Evolutionary conservation across 192 early-diverging fungal species (phyloP), one percentile per base, ranked within the genome.

Genomic region (Umbelopsis sp.): DNA sequence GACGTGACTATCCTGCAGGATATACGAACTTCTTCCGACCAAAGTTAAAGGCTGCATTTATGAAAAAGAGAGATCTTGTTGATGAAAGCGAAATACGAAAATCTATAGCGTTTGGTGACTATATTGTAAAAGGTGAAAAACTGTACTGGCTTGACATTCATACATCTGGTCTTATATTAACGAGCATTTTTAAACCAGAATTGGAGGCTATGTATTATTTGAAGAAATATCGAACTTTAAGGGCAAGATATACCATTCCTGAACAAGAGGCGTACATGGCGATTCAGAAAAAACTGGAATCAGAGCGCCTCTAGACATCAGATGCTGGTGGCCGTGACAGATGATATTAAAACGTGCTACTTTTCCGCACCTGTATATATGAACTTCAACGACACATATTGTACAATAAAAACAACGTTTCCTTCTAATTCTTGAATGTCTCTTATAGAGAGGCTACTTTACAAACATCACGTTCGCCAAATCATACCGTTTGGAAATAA

Each of bases 171-270:
- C 26, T 20, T 62, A n/a, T 32, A 26, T n/a, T 34, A 12, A 62
- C 20, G 2, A 20, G 10, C 26, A 2, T 62, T 12, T 32, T 20
- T 8, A 34, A 22, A 12, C 53, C 25, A 82, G 81, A 82, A 75
- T 32, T 82, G 36, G 78, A 82, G 70, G 69, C 72, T 36, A 70
- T 82, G 65, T 82, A 82, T 66, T 83, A 79, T 47, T 66, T 83
- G 14, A 74, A 74, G 56, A 83, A 83, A 70, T 83, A 83, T 51
- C 70, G 81, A 21, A 69, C 78, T 12, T 24, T 82, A 31, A 43
- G 76, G 53, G 67, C 67, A 38, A 41, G 75, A 67, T 83, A 83
- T 69, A 62, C 56, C 17, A 31, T 62, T 20, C 56, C 56, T 6
- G 56, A 62, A 34, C 29, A 62, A 26, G 56, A 62, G 12, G 56